Evolutionary conservation across 345 rosid species (phyloP).

Genomic region (Gossypium rotundifolium): DNA sequence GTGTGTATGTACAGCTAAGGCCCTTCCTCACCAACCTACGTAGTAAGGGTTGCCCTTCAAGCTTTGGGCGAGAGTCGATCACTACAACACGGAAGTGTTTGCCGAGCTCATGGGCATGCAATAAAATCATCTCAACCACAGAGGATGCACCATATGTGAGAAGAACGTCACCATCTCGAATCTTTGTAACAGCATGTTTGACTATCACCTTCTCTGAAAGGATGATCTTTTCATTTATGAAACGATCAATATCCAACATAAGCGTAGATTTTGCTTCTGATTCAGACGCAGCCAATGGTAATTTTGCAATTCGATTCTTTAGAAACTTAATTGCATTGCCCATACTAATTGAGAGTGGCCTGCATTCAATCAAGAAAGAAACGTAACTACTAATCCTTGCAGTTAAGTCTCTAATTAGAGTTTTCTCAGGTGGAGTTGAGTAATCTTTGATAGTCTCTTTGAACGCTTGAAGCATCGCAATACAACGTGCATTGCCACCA

Average conservation of each 20-base stretch:
- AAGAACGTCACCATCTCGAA: slow-evolving; percentile 92
- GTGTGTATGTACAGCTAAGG: slow-evolving; percentile 72
- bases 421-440: slow-evolving; percentile 73
- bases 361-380: slow-evolving; percentile 80
- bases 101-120: slow-evolving; percentile 78
- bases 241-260: slow-evolving; percentile 63
- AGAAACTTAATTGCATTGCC: slow-evolving; percentile 84
- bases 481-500: slow-evolving; percentile 96
- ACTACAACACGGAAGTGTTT: slow-evolving; percentile 82
- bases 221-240: slow-evolving; percentile 78
- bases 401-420: slow-evolving; percentile 72
- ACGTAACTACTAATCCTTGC: slow-evolving; percentile 76
- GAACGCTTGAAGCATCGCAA: slow-evolving; percentile 96
- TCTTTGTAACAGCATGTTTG: slow-evolving; percentile 78
- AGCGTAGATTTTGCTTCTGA: slow-evolving; percentile 72
- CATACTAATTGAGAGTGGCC: slow-evolving; percentile 94
- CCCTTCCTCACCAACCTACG: slow-evolving; percentile 87
- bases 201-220: slow-evolving; percentile 74
- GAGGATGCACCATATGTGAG: slow-evolving; percentile 85
- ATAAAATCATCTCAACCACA: slow-evolving; percentile 83
- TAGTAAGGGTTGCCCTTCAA: slow-evolving; percentile 77
- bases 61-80: slow-evolving; percentile 92
- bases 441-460: slow-evolving; percentile 75
- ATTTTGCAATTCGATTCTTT: slow-evolving; percentile 65
- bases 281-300: slow-evolving; percentile 62